These are phyloP conservation scores for Candida sp. DNA, from an alignment of 1,139 yeast species.

Conservation along the genomic window DNA sequence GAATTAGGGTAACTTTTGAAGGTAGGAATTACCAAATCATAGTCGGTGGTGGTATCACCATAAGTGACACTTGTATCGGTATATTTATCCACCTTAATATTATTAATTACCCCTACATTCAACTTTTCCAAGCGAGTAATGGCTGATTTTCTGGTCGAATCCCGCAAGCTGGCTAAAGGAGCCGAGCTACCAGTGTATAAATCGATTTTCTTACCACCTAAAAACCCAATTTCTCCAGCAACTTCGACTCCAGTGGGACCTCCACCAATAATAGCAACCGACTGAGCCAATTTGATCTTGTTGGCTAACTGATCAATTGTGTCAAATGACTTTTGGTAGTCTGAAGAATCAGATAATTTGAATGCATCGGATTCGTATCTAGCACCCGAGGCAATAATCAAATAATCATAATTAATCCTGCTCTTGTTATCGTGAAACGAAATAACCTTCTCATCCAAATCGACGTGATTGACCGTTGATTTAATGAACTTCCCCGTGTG, in stretches of 20 bases:
- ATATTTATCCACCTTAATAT: constrained; percentile 8
- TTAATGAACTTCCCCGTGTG: constrained; percentile 13
- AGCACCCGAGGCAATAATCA: constrained; percentile 32
- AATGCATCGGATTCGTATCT: constrained; percentile 19
- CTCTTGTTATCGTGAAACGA: neutral
- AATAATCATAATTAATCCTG: constrained; percentile 16
- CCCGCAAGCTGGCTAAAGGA: constrained; percentile 18
- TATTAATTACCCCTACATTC: constrained; percentile 24
- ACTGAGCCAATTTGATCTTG: constrained; percentile 15
- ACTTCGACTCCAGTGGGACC: constrained; percentile 41
- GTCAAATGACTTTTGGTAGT: constrained; percentile 11
- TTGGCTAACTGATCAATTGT: constrained; percentile 12
- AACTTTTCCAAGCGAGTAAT: constrained; percentile 16
- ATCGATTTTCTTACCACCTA: constrained; percentile 18
- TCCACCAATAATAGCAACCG: constrained; percentile 35
- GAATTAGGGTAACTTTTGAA: constrained; percentile 22
- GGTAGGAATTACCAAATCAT: constrained; percentile 26
- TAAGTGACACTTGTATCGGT: constrained; percentile 9
- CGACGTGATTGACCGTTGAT: constrained; percentile 20
- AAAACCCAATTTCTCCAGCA: constrained; percentile 30
- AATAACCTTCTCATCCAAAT: constrained; percentile 12
- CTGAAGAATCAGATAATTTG: constrained; percentile 17
- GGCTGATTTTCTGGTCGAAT: constrained; percentile 13
- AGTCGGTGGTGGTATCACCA: constrained; percentile 15
- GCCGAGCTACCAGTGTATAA: constrained; percentile 23